Evolutionary conservation across 768 basidiomycete genomes (phyloP), one percentile per base, ranked within the genome.

Genomic region (Macrolepiota dolichaula): DNA sequence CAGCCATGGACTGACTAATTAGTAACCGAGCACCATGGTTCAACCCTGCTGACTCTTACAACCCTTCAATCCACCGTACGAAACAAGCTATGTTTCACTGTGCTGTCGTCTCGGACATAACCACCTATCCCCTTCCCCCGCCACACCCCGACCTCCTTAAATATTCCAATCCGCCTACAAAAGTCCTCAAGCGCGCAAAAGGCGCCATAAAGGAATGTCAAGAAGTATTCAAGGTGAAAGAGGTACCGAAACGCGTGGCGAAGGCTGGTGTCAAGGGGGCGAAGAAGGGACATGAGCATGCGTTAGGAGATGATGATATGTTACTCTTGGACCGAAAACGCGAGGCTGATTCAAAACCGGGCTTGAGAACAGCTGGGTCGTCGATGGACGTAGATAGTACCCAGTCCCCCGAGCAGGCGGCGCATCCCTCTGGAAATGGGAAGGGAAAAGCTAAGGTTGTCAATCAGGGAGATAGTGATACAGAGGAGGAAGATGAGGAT

Each of bases 71-170:
- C 35, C 96, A 99, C 68, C 87, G 96, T 55, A 82, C 88, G 59
- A 96, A 96, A 71, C 94, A 97, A 77, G 95, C 95, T 12, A 85
- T 94, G 67, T 92, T 96, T 73, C 96, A 97, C 69, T 83, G 83
- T 54, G 94, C 94, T 1, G 81, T 93, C 10, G 86, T 89, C 19
- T 75, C 83, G 1, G 91, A 97, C 69, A 72, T 96, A n/a, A 72
- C 78, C 22, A 78, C 78, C 6, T 79, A 92, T 58, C 93, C 94
- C 0, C 80, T 96, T 9, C 88, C 91, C 1, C 91, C 92, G 2
- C 91, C 93, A 1, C 94, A 97, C 72, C 88, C 88, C 1, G 92
- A 92, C 58, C 78, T 97, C 0, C 76, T 83, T 29, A 94, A 90
- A 69, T 98, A 91, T 73, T 87, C 97, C 66, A 77, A 92, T 11